Conservation (phyloP, 208 protist genomes). For the Leishmania tarentolae region DNA sequence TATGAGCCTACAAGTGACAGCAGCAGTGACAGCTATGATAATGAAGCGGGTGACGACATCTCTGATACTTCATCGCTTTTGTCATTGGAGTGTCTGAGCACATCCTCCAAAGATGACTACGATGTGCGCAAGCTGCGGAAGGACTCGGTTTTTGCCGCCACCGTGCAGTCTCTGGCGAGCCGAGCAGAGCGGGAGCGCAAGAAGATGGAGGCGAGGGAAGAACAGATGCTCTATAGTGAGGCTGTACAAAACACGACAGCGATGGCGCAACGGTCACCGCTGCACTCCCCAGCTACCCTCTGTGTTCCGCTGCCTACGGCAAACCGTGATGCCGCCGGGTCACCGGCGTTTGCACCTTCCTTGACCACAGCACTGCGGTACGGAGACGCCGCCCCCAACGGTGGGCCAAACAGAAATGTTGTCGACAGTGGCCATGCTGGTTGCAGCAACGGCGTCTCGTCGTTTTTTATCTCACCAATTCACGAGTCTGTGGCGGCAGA, state of each 20-base stretch:
- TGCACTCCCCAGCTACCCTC: no score
- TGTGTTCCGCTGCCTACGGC: not conserved
- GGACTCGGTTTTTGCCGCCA: slow-evolving; percentile 25
- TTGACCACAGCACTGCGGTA: slow-evolving; percentile 6
- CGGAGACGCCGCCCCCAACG: not conserved
- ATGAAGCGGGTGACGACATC: slow-evolving; percentile 3
- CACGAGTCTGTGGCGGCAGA: slow-evolving; percentile 73
- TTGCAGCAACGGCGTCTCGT: slow-evolving; percentile 18
- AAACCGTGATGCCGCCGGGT: not conserved
- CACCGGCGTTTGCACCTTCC: not conserved
- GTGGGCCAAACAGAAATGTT: not conserved
- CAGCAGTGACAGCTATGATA: slow-evolving; percentile 14
- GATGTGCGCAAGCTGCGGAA: slow-evolving; percentile 11
- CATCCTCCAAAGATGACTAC: slow-evolving; percentile 10
- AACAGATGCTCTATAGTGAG: slow-evolving; percentile 26
- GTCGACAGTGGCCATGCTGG: not conserved
- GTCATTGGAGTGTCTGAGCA: slow-evolving; percentile 30
- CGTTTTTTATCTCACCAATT: slow-evolving; percentile 80
- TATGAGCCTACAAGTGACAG: not conserved
- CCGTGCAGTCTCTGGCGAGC: slow-evolving; percentile 37
- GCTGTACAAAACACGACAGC: slow-evolving; percentile 8
- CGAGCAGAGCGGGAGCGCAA: slow-evolving; percentile 31
- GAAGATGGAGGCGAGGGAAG: slow-evolving; percentile 32
- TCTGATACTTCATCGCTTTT: slow-evolving; percentile 20
- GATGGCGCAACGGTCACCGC: not conserved